Evolutionary conservation across 441 rosid genomes (phyloP).

Genomic region (Bocquillonia castaneifolia): DNA sequence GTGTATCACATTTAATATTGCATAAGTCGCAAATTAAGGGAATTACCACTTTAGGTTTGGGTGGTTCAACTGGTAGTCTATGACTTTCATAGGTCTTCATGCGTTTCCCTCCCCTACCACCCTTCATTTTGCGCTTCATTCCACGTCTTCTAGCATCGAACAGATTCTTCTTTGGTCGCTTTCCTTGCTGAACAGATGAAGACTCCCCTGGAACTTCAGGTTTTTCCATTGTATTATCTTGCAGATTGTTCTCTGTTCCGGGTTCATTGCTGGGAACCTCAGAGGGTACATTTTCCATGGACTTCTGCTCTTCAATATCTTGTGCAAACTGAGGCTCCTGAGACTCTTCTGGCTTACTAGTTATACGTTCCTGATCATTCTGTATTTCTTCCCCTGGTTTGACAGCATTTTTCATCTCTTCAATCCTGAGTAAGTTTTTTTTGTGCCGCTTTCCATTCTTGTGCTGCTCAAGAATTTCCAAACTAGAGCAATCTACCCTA

Average conservation of each 20-base stretch:
- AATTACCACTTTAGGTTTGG: constrained; percentile 29
- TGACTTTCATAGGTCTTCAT: constrained; percentile 21
- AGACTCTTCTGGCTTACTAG: constrained; percentile 17
- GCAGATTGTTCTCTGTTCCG: constrained; percentile 12
- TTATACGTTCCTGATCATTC: constrained; percentile 14
- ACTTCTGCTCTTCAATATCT: constrained; percentile 7
- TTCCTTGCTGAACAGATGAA: constrained; percentile 15
- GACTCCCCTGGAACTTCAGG: constrained; percentile 14
- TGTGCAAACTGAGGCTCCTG: constrained; percentile 19
- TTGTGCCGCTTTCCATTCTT: constrained; percentile 40
- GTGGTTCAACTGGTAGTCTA: constrained; percentile 19
- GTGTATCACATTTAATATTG: constrained; percentile 37
- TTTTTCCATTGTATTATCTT: constrained; percentile 5
- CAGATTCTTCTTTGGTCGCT: constrained; percentile 11
- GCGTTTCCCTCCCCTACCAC: constrained; percentile 26
- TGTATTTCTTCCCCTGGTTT: constrained; percentile 16
- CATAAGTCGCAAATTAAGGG: constrained; percentile 35
- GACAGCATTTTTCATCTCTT: constrained; percentile 23
- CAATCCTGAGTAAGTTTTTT: constrained; percentile 32
- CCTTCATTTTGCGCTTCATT: constrained; percentile 31
- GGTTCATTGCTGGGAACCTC: constrained; percentile 16
- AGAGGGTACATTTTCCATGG: constrained; percentile 2
- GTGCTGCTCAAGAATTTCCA: constrained; percentile 41
- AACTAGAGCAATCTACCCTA: constrained; percentile 34
- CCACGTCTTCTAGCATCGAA: constrained; percentile 22